Evolutionary conservation across 78 protist species (phyloP).

Genomic region (Parvularia atlantis): DNA sequence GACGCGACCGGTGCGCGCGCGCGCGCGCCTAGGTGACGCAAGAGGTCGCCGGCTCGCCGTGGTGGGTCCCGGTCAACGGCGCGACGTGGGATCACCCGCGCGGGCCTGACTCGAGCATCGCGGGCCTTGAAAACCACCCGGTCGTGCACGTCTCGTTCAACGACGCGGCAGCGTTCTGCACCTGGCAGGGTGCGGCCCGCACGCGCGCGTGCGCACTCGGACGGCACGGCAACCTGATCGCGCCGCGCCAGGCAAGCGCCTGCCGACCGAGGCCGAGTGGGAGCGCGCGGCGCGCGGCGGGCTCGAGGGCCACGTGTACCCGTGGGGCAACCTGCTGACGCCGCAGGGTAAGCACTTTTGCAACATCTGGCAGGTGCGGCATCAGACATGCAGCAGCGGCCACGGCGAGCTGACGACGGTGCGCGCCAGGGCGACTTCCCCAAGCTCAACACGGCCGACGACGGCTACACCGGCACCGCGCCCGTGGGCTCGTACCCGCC

Average conservation of each 20-base stretch:
- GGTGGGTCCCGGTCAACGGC: conserved; percentile 11
- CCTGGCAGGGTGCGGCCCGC: background rate
- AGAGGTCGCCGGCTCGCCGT: background rate
- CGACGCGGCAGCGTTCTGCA: conserved; percentile 22
- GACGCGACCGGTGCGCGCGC: background rate
- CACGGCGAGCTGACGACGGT: too few relatives aligned
- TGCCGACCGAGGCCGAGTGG: conserved; percentile 47
- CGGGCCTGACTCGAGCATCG: background rate
- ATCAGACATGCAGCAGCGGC: too few relatives aligned
- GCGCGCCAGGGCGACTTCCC: too few relatives aligned
- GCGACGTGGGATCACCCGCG: background rate
- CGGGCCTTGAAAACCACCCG: conserved; percentile 1
- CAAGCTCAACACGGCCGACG: conserved; percentile 4
- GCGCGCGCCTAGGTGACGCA: background rate
- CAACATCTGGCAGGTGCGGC: conserved; percentile 28
- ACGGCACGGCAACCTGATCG: too few relatives aligned
- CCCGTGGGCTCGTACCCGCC: conserved; percentile 33
- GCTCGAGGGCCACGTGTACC: background rate
- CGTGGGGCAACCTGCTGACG: conserved; percentile 42
- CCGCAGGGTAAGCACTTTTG: background rate
- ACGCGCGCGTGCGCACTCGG: background rate
- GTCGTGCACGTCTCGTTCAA: conserved; percentile 32
- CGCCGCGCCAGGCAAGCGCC: background rate
- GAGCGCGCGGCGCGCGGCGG: conserved; percentile 34
- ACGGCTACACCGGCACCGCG: conserved; percentile 19